Evolutionary conservation across 495 filamentous ascomycete genomes (phyloP).

Genomic region (Penicillium desertorum): DNA sequence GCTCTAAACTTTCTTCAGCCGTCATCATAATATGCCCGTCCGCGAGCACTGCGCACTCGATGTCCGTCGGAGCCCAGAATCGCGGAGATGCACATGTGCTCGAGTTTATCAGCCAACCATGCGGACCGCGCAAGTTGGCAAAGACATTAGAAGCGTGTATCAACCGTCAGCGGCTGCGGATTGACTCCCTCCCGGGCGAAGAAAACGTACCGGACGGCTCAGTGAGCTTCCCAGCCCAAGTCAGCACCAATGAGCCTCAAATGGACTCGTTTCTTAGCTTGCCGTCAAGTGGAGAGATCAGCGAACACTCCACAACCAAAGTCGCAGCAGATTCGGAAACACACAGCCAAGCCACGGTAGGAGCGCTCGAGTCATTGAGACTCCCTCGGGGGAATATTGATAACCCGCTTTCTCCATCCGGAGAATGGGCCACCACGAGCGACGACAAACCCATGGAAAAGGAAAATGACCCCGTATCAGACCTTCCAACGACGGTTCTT

Average conservation of each 20-base stretch:
- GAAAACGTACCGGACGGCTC: neutral
- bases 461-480: neutral
- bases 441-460: constrained; percentile 14
- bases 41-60: constrained; percentile 10
- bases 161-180: constrained; percentile 17
- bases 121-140: constrained; percentile 56
- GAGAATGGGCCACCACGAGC: neutral
- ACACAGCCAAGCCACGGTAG: neutral
- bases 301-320: neutral
- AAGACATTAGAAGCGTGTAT: constrained; percentile 45
- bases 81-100: constrained; percentile 6
- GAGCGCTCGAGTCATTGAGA: neutral
- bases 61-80: constrained; percentile 3
- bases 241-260: no score
- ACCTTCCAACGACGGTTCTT: constrained; percentile 16
- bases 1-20: neutral
- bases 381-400: neutral
- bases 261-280: neutral
- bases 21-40: constrained; percentile 12
- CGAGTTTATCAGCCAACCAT: constrained; percentile 43
- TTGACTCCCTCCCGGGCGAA: neutral
- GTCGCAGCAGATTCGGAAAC: neutral
- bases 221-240: neutral
- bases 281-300: neutral
- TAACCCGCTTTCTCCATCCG: neutral